Conservation (phyloP, 1,139 yeast genomes). For the Suhomyces panamericanus region DNA sequence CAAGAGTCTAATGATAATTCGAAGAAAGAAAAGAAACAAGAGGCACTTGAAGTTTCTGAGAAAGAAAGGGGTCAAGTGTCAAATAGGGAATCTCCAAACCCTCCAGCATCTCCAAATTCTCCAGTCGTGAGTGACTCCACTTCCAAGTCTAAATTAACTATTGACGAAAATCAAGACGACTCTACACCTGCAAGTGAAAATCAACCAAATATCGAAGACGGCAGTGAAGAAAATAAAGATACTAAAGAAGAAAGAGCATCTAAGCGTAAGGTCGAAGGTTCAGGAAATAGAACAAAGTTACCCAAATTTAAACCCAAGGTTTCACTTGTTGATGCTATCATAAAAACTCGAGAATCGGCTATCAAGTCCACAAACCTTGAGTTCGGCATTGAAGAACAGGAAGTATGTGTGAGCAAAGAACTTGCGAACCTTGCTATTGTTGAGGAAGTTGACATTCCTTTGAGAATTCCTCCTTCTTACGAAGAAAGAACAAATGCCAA, state of each 20-base stretch:
- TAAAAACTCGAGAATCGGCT: slow-evolving; percentile 31
- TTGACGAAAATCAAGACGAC: too few relatives aligned
- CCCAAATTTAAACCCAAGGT: slow-evolving; percentile 22
- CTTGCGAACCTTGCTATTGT: slow-evolving; percentile 35
- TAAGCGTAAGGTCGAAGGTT: slow-evolving; percentile 2
- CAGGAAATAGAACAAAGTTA: background rate
- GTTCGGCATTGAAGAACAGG: slow-evolving; percentile 26
- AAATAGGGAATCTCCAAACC: too few relatives aligned
- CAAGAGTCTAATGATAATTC: too few relatives aligned
- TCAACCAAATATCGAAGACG: background rate
- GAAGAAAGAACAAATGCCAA: background rate
- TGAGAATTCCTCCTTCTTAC: slow-evolving; percentile 15
- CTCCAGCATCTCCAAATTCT: too few relatives aligned
- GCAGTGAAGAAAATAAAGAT: background rate
- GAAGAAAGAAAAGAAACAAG: too few relatives aligned
- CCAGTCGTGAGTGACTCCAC: too few relatives aligned
- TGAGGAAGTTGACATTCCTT: slow-evolving; percentile 31
- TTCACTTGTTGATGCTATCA: slow-evolving; percentile 37
- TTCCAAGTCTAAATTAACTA: too few relatives aligned
- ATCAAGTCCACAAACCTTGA: slow-evolving; percentile 27
- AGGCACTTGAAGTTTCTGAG: too few relatives aligned
- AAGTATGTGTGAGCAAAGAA: slow-evolving; percentile 10
- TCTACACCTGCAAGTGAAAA: too few relatives aligned
- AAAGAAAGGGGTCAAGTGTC: too few relatives aligned
- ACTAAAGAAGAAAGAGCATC: background rate